Evolutionary conservation across 2,329 filamentous ascomycete genomes (phyloP).

Genomic region (Alternaria longipes): DNA sequence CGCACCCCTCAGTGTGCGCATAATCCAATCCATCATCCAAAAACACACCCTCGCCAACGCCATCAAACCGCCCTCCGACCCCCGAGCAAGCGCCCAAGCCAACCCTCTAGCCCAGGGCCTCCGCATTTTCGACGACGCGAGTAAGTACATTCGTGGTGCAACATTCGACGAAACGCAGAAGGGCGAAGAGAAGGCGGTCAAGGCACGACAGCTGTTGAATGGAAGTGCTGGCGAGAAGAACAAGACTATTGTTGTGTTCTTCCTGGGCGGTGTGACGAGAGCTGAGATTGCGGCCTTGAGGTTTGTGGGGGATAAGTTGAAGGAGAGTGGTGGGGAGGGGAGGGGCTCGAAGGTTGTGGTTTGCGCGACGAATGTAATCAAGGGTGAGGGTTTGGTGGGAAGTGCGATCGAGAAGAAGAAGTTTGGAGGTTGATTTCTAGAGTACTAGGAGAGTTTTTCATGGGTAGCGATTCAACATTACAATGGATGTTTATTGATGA

Average conservation of each 20-base stretch:
- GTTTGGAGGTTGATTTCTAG: constrained; percentile 31
- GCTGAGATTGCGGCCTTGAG: constrained; percentile 94
- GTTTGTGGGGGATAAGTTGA: constrained; percentile 80
- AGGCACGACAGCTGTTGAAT: constrained; percentile 82
- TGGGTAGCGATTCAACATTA: too few relatives aligned
- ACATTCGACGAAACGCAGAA: constrained; percentile 94
- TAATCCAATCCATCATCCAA: constrained; percentile 92
- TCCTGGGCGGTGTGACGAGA: constrained; percentile 95
- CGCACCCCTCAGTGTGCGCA: constrained; percentile 86
- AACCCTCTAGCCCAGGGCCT: constrained; percentile 77
- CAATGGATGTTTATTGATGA: too few relatives aligned
- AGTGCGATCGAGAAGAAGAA: constrained; percentile 76
- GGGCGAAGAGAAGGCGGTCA: constrained; percentile 90
- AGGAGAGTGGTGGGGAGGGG: constrained; percentile 73
- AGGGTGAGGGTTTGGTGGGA: constrained; percentile 88
- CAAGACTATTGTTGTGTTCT: constrained; percentile 95
- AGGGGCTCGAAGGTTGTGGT: constrained; percentile 82
- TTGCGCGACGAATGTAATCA: constrained; percentile 90
- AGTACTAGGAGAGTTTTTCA: not conserved
- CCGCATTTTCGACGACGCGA: constrained; percentile 91
- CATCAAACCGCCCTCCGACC: constrained; percentile 57
- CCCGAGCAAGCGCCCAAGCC: constrained; percentile 52
- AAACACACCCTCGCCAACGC: constrained; percentile 80
- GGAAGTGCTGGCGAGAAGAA: constrained; percentile 63
- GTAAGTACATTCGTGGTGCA: constrained; percentile 85